These are phyloP conservation scores for Brassica hybrid DNA, from an alignment of 441 rosid species.

Conservation along the genomic window DNA sequence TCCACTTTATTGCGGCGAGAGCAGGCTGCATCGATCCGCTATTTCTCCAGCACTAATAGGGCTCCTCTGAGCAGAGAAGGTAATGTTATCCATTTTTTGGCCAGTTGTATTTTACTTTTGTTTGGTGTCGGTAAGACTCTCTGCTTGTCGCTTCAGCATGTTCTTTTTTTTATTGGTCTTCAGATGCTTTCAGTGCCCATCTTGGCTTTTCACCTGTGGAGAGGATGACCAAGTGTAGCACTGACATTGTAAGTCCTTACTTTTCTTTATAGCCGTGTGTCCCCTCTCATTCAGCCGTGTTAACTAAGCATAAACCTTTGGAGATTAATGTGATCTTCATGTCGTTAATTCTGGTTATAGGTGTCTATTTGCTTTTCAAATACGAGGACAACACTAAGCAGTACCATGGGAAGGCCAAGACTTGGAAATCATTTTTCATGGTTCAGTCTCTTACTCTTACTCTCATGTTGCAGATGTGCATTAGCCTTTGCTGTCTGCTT, in stretches of 20 bases:
- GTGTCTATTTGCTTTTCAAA: conserved; percentile 40
- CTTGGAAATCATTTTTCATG: conserved; percentile 25
- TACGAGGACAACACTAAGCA: conserved; percentile 37
- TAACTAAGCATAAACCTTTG: not conserved
- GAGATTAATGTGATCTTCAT: conserved; percentile 1
- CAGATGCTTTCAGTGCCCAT: conserved; percentile 53
- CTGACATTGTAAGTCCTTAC: conserved; percentile 52
- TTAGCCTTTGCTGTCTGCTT: too few relatives aligned
- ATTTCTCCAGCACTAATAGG: conserved; percentile 54
- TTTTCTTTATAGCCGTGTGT: not conserved
- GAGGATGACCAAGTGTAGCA: conserved; percentile 35
- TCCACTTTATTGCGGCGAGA: conserved; percentile 24
- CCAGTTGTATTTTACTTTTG: too few relatives aligned
- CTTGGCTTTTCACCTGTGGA: conserved; percentile 44
- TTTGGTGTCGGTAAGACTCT: conserved; percentile 4
- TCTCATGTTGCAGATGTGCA: too few relatives aligned
- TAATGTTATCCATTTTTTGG: conserved; percentile 40
- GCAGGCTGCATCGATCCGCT: conserved; percentile 33
- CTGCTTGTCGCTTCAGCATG: conserved; percentile 15
- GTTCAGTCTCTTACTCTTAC: too few relatives aligned
- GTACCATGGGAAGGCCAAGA: conserved; percentile 37
- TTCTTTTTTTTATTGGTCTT: conserved; percentile 1
- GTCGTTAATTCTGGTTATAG: conserved; percentile 42
- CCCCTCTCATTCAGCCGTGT: not conserved
- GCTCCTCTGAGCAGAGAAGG: conserved; percentile 52